Evolutionary conservation across 768 basidiomycete species (phyloP).

Genomic region (Boletellus emodensis): DNA sequence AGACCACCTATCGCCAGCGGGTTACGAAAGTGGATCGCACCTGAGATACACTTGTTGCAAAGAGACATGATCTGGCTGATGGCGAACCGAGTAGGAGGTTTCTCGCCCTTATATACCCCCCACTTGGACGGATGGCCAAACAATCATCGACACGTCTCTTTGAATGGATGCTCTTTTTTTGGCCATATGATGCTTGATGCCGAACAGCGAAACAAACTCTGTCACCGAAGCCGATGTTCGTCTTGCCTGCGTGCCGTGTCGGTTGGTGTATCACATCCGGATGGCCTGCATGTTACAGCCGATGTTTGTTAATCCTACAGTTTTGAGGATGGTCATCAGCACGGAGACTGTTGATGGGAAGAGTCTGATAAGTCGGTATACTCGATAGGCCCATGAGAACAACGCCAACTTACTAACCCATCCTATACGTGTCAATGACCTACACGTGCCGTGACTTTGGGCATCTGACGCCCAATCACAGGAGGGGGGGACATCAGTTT

Average conservation of each 20-base stretch:
- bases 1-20: neutral
- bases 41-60: conserved; percentile 54
- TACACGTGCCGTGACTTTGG: neutral
- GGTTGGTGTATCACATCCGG: neutral
- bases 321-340: too few relatives aligned
- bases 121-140: too few relatives aligned
- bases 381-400: neutral
- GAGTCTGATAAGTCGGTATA: neutral
- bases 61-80: conserved; percentile 39
- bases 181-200: conserved; percentile 16
- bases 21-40: conserved; percentile 28
- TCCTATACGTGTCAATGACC: too few relatives aligned
- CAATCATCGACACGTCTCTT: too few relatives aligned
- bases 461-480: neutral
- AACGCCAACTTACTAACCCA: neutral
- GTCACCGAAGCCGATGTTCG: neutral
- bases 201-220: conserved; percentile 15
- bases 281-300: neutral
- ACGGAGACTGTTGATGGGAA: too few relatives aligned
- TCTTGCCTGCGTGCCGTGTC: neutral
- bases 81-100: too few relatives aligned
- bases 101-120: too few relatives aligned
- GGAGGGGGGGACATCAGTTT: neutral
- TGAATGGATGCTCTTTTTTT: too few relatives aligned
- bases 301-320: too few relatives aligned